Percentiles rank a stretch among this genome's conserved stretches.
Conservation (phyloP, 495 filamentous ascomycete species). For the Aspergillus baeticus region DNA sequence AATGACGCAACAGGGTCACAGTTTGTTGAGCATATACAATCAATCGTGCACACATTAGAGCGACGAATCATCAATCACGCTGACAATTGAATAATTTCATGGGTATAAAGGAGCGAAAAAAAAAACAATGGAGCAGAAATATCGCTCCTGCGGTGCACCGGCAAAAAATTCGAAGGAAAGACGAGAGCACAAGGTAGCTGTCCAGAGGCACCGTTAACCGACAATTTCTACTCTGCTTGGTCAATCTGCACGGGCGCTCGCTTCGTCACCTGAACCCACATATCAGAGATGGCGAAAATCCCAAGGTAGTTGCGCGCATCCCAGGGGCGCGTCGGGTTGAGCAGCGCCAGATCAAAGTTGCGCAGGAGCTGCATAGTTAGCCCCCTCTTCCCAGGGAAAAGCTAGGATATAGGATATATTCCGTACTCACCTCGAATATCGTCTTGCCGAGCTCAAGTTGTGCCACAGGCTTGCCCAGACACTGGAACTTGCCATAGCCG, state of each 20-base stretch:
- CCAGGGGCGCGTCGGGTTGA: constrained; percentile 49
- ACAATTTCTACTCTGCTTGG: too few species aligned
- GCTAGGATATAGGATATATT: constrained; percentile 11
- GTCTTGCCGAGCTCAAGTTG: constrained; percentile 51
- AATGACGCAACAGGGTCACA: too few species aligned
- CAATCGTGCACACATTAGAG: too few species aligned
- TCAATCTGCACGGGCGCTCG: not conserved
- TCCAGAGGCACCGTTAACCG: too few species aligned
- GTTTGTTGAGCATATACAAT: too few species aligned
- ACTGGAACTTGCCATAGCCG: constrained; percentile 34
- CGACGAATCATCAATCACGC: too few species aligned
- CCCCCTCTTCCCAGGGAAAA: constrained; percentile 6
- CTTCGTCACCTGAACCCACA: constrained; percentile 20
- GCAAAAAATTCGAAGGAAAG: too few species aligned
- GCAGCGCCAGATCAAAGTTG: constrained; percentile 52
- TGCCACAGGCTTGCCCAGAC: constrained; percentile 37
- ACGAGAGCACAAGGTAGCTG: too few species aligned
- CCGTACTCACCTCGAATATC: constrained; percentile 51
- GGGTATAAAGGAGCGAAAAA: too few species aligned
- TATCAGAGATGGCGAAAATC: constrained; percentile 27
- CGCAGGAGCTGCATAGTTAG: constrained; percentile 43
- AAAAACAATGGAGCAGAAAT: too few species aligned
- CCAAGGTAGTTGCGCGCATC: constrained; percentile 20
- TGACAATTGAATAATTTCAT: too few species aligned
- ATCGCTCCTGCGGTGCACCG: too few species aligned